Evolutionary conservation across 1,284 basidiomycete genomes (phyloP), one percentile per base, ranked within the genome.

Genomic region (Trichosporon coremiiforme): DNA sequence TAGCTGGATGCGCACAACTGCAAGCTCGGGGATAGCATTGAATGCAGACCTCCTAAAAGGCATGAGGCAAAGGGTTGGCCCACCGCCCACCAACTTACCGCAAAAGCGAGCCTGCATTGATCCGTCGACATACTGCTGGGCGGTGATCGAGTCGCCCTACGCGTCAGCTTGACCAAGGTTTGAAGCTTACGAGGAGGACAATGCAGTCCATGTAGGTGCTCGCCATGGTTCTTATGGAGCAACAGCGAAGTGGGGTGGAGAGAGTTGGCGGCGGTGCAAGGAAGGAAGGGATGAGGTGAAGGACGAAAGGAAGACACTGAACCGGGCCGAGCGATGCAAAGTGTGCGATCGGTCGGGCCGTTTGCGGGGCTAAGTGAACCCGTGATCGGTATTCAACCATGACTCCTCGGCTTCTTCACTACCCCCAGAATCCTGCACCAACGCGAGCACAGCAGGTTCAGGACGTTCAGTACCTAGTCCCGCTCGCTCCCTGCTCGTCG

Each of bases 71-170:
- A 25, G 25, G 25, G 25, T 25, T 25, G 25, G 25, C 25, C 25
- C 25, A 22, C 9, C 7, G 35, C 9, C 20, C 8, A 65, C 69
- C 20, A n/a, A 62, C 57, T 62, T 20, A 76, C 75, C 62, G 22
- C 67, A 70, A 64, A 76, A 73, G 6, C 65, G 70, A 13, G 72
- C 69, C 20, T 71, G 72, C 36, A 76, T 70, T 13, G 60, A 69
- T 1, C 66, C 64, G 17, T 60, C 41, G n/a, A 72, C 71, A 47
- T 75, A 69, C 68, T 74, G 74, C 68, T 72, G 65, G 60, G 74
- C 69, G 29, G 76, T 75, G 53, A 78, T 65, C 25, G 74, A 75
- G 70, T 77, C 76, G 68, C 75, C 75, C 75, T 76, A 38, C 12
- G 9, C 5, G 36, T 68, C 63, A 68, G 63, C 35, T 31, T 8